Conservation (phyloP, 2,329 filamentous ascomycete species). For the Knoxdaviesia proteae region DNA sequence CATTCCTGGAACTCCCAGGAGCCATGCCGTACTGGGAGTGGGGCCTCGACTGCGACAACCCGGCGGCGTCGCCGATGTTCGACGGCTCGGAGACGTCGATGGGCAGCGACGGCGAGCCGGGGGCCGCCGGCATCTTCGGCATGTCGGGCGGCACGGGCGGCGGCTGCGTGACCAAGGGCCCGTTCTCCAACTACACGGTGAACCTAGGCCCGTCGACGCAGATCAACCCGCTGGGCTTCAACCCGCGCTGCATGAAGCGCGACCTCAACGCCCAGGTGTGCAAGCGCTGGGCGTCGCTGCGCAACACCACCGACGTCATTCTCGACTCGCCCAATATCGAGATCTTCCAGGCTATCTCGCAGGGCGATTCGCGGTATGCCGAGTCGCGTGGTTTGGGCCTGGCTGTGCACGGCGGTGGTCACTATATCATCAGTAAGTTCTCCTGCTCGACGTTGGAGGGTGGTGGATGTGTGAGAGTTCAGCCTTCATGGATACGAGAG, state of each 20-base stretch:
- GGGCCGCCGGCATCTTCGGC: slow-evolving; percentile 6
- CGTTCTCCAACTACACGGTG: slow-evolving; percentile 17
- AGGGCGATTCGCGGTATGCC: slow-evolving; percentile 12
- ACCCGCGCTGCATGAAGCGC: slow-evolving; percentile 21
- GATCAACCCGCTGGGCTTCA: slow-evolving; percentile 16
- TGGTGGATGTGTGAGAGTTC: too few relatives aligned
- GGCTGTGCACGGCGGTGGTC: slow-evolving; percentile 18
- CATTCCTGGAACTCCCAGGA: neutral
- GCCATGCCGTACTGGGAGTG: slow-evolving; percentile 24
- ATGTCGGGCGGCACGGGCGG: slow-evolving; percentile 21
- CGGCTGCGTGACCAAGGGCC: slow-evolving; percentile 25
- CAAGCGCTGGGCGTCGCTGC: slow-evolving; percentile 8
- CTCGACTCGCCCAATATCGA: slow-evolving; percentile 13
- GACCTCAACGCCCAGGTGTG: slow-evolving; percentile 14
- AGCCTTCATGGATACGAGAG: too few relatives aligned
- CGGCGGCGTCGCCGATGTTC: slow-evolving; percentile 26
- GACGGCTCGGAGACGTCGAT: slow-evolving; percentile 25
- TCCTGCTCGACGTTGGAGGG: too few relatives aligned
- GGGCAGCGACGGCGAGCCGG: slow-evolving; percentile 22
- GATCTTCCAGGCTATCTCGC: slow-evolving; percentile 15
- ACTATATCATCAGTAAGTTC: slow-evolving; percentile 18
- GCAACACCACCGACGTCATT: slow-evolving; percentile 16
- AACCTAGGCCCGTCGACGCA: slow-evolving; percentile 12
- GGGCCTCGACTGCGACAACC: slow-evolving; percentile 22
- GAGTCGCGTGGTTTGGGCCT: slow-evolving; percentile 7